A percentile compares a stretch with the other conserved stretches of the same genome.
These are phyloP conservation scores for Linnemannia exigua DNA, from an alignment of 192 early-diverging fungal species.

Conservation along the genomic window DNA sequence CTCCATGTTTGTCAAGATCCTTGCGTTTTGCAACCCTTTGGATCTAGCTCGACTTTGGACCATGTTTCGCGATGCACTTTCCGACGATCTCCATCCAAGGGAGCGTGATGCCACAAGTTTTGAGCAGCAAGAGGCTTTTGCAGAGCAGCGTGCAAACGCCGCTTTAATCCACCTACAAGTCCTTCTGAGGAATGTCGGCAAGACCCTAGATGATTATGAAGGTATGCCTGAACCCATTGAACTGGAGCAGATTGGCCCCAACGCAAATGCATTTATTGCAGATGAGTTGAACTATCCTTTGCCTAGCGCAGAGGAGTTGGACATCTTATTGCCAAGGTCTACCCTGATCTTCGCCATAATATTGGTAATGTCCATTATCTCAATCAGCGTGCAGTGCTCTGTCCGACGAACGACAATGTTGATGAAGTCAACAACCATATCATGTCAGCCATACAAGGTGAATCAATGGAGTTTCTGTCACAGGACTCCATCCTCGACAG, in stretches of 20 bases:
- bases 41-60: no score
- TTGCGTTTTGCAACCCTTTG: no score
- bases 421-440: slow-evolving; percentile 17
- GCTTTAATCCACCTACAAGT: no score
- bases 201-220: neutral
- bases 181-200: no score
- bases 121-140: no score
- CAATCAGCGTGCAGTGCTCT: slow-evolving; percentile 9
- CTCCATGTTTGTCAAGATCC: no score
- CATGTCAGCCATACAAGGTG: neutral
- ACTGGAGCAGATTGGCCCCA: neutral
- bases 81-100: no score
- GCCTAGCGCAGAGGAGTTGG: slow-evolving; percentile 23
- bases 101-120: no score
- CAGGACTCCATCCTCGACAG: no score
- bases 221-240: slow-evolving; percentile 7
- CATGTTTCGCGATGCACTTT: no score
- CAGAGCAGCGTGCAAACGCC: neutral
- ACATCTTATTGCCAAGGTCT: slow-evolving; percentile 21
- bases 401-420: slow-evolving; percentile 29
- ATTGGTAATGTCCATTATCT: neutral
- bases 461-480: no score
- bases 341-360: slow-evolving; percentile 17
- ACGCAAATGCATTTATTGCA: slow-evolving; percentile 12
- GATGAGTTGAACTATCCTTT: slow-evolving; percentile 15